Evolutionary conservation across 306 rosid genomes (phyloP), one percentile per base, ranked within the genome.

Genomic region (Fragaria iinumae): DNA sequence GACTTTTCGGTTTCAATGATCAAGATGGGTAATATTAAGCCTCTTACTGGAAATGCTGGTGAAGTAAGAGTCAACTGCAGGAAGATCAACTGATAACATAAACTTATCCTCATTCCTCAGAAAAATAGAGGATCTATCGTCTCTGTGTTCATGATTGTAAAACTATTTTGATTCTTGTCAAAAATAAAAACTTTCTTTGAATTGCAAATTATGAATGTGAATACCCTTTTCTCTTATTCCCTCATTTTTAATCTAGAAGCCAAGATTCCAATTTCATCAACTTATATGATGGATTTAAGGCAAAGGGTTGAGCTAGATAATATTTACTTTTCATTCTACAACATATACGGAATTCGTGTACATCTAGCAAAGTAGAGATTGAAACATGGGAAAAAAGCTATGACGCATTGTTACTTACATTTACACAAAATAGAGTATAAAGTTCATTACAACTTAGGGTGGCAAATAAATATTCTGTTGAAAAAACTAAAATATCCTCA

Each of bases 11-110:
- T 32, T 0, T 84, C 88, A 1, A 78, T 81, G 79, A 27, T 84
- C 49, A 84, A 67, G 63, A 84, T 84, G 88, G 85, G 85, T 38
- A 73, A 76, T 21, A 76, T 84, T 2, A 27, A 8, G 29, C 83
- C 88, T 6, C 88, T 75, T 9, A 78, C 74, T 0, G 88, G 81
- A 27, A 43, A 72, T 0, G 47, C 56, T 18, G 85, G 88, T 27
- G 80, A 81, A 76, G 77, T 84, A 2, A 71, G 88, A 21, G 20
- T 20, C 23, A 34, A 64, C 73, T 81, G 88, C 45, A 75, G 79
- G 76, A 72, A 13, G 55, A 32, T 38, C n/a, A 81, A 83, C 16
- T 75, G 14, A 59, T 18, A 36, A 65, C 27, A 8, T 7, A 36
- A 65, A 62, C 18, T 2, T 32, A 62, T 12, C 11, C 67, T 2